phyloP scores from a whole-genome alignment of 192 early-diverging fungal species.

The Backusella tarrabulga region DNA sequence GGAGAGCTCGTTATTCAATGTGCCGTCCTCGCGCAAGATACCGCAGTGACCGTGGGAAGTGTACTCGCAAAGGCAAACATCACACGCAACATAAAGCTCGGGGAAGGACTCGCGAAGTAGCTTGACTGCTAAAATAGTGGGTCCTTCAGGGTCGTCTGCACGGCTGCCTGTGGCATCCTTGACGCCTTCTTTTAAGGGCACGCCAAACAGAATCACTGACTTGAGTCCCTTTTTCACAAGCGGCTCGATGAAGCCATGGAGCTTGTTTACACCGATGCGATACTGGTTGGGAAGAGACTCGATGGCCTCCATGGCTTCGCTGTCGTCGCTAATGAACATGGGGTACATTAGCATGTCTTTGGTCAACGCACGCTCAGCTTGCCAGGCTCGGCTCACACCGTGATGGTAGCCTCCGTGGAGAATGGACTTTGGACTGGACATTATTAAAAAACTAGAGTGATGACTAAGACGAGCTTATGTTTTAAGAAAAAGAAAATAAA shows the following conservation, averaged over 20 bases:
- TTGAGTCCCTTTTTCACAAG: slow-evolving; percentile 86
- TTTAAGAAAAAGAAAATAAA: background rate
- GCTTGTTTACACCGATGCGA: slow-evolving; percentile 77
- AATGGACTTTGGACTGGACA: slow-evolving; percentile 44
- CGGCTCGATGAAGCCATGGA: slow-evolving; percentile 74
- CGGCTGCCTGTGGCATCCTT: slow-evolving; percentile 77
- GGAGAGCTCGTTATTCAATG: slow-evolving; percentile 77
- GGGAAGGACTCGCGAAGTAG: slow-evolving; percentile 79
- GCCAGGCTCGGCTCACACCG: slow-evolving; percentile 78
- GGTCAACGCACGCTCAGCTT: slow-evolving; percentile 65
- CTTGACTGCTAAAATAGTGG: slow-evolving; percentile 82
- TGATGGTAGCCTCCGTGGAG: slow-evolving; percentile 90
- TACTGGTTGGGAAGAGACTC: slow-evolving; percentile 83
- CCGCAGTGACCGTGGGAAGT: slow-evolving; percentile 98
- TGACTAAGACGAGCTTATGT: background rate
- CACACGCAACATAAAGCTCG: slow-evolving; percentile 81
- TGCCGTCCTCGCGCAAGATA: slow-evolving; percentile 70
- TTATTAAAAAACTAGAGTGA: background rate
- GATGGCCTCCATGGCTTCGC: slow-evolving; percentile 75
- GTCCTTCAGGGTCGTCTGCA: slow-evolving; percentile 81
- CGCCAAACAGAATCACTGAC: slow-evolving; percentile 92
- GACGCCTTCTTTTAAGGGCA: slow-evolving; percentile 71
- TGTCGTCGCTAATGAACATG: slow-evolving; percentile 87
- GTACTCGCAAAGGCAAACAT: slow-evolving; percentile 97
- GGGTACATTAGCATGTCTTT: slow-evolving; percentile 87